Conservation (phyloP, 768 basidiomycete species). For the Sarcodon aspratus region DNA sequence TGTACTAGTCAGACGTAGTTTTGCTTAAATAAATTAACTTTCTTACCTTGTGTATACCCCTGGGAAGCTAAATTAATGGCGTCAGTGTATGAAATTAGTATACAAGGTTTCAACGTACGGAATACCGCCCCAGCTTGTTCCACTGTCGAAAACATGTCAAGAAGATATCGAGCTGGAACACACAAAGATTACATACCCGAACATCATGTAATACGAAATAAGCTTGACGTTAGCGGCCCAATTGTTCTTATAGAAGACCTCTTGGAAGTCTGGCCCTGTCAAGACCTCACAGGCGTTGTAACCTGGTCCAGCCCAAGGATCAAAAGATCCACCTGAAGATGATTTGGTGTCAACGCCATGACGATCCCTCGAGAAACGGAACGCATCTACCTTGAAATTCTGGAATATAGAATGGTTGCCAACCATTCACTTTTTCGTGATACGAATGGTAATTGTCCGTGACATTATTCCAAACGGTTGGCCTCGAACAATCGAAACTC, state of each 20-base stretch:
- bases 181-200: constrained; percentile 33
- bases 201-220: constrained; percentile 81
- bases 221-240: constrained; percentile 79
- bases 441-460: constrained; percentile 53
- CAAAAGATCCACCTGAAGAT: constrained; percentile 59
- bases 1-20: no score
- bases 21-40: not conserved
- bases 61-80: constrained; percentile 23
- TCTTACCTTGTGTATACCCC: constrained; percentile 46
- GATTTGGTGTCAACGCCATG: constrained; percentile 36
- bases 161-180: not conserved
- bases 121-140: constrained; percentile 78
- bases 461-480: constrained; percentile 54
- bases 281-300: constrained; percentile 53
- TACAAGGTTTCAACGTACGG: constrained; percentile 24
- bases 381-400: constrained; percentile 20
- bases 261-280: constrained; percentile 65
- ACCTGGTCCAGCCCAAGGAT: constrained; percentile 76
- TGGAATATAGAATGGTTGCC: constrained; percentile 62
- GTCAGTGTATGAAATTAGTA: no score
- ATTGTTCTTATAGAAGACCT: constrained; percentile 67
- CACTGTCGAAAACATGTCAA: constrained; percentile 28
- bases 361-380: constrained; percentile 1
- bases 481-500: constrained; percentile 72
- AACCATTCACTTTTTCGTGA: constrained; percentile 35